Percentiles rank a stretch among this genome's conserved stretches.
These are phyloP conservation scores for Psilocybe tampanensis DNA, from an alignment of 768 basidiomycete genomes.

Conservation along the genomic window DNA sequence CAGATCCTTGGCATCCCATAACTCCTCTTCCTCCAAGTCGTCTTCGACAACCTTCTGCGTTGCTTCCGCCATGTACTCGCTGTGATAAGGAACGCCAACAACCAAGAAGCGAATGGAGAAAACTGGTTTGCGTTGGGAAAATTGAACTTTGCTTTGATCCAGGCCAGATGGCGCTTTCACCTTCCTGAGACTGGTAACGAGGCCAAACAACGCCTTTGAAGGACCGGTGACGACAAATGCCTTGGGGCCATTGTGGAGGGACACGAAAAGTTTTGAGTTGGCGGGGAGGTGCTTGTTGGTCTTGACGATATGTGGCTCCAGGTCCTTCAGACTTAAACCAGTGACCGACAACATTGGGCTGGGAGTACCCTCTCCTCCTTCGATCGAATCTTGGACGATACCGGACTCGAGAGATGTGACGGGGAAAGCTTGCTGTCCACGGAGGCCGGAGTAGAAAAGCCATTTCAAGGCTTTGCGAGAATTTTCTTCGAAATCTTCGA, in stretches of 20 bases:
- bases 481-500: constrained; percentile 76
- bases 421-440: constrained; percentile 95
- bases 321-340: constrained; percentile 74
- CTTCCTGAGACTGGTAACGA: constrained; percentile 89
- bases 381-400: constrained; percentile 84
- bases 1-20: constrained; percentile 73
- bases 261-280: constrained; percentile 81
- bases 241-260: constrained; percentile 91
- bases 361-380: constrained; percentile 92
- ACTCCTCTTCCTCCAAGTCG: constrained; percentile 75
- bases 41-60: constrained; percentile 76
- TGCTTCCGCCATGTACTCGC: constrained; percentile 74
- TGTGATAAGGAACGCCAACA: constrained; percentile 97
- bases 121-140: constrained; percentile 92
- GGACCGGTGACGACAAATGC: constrained; percentile 95
- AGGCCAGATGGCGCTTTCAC: constrained; percentile 83
- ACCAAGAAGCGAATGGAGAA: constrained; percentile 93
- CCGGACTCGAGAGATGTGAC: constrained; percentile 85
- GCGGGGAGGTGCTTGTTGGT: constrained; percentile 85
- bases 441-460: constrained; percentile 91
- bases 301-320: constrained; percentile 80
- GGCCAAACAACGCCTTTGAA: constrained; percentile 88
- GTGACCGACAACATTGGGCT: constrained; percentile 93
- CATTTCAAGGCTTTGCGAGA: constrained; percentile 84
- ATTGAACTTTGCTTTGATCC: constrained; percentile 94